Percentiles rank a stretch among this genome's conserved stretches.
These are phyloP conservation scores for Penicillium sp. DNA, from an alignment of 2,329 filamentous ascomycete species.

Conservation along the genomic window DNA sequence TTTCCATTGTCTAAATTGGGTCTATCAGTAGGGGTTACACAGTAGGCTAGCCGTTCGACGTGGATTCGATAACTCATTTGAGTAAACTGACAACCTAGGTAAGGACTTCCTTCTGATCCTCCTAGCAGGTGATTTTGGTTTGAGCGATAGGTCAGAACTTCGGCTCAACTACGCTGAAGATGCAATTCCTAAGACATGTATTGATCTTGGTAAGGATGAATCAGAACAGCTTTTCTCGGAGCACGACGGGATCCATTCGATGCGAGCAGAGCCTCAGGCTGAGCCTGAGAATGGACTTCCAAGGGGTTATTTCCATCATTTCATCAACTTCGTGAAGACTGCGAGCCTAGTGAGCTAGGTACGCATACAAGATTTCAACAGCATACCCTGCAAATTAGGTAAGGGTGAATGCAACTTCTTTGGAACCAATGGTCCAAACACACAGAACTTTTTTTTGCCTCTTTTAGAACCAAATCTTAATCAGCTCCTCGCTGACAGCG, in stretches of 20 bases:
- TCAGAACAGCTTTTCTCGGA: not conserved
- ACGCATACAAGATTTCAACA: not conserved
- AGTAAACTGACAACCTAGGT: not conserved
- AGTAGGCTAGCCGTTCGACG: not conserved
- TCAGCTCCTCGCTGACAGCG: conserved; percentile 68
- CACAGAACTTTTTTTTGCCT: not conserved
- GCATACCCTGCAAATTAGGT: not conserved
- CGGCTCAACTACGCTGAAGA: not conserved
- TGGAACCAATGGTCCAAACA: not conserved
- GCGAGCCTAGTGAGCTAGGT: conserved; percentile 3
- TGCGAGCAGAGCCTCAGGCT: not conserved
- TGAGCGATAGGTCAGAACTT: not conserved
- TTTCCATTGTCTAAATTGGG: not conserved
- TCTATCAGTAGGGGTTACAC: not conserved
- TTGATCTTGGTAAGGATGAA: not conserved
- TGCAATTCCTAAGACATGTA: not conserved
- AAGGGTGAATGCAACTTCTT: not conserved
- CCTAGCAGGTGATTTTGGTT: not conserved
- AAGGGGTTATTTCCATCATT: conserved; percentile 15
- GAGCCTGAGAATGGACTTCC: not conserved
- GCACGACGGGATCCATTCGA: not conserved
- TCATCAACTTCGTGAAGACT: conserved; percentile 23
- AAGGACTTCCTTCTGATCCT: not conserved
- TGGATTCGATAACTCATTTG: not conserved
- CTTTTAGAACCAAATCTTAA: conserved; percentile 61